Evolutionary conservation across 306 rosid species (phyloP).

Genomic region (Cucumis melo): DNA sequence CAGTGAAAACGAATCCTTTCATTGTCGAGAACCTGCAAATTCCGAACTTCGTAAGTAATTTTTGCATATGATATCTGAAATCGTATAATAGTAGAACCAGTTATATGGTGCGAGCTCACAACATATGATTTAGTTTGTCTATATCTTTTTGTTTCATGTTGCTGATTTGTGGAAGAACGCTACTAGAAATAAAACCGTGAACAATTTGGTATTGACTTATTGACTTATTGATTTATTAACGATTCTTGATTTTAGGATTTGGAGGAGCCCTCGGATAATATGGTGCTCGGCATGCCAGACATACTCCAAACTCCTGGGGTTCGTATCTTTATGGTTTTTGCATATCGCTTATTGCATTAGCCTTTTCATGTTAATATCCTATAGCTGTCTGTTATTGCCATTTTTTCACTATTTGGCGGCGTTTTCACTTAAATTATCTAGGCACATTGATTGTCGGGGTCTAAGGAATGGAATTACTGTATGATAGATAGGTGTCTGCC

Average conservation of each 20-base stretch:
- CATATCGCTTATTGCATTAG: not conserved
- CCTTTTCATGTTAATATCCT: not conserved
- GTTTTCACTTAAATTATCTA: not conserved
- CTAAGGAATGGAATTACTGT: not conserved
- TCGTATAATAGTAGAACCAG: not conserved
- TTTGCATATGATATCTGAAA: not conserved
- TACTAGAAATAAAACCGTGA: not conserved
- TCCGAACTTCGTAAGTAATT: slow-evolving; percentile 46
- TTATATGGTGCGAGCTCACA: not conserved
- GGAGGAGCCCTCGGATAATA: slow-evolving; percentile 53
- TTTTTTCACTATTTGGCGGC: not conserved
- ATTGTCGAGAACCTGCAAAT: slow-evolving; percentile 37
- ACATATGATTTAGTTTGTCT: not conserved
- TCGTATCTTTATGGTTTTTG: slow-evolving; percentile 16
- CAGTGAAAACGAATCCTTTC: slow-evolving; percentile 50
- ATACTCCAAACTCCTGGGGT: slow-evolving; percentile 65
- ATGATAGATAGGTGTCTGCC: not conserved
- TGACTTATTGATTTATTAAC: slow-evolving; percentile 1
- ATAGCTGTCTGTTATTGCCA: not conserved
- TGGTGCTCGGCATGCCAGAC: slow-evolving; percentile 39
- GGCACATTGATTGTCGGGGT: not conserved
- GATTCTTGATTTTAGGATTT: slow-evolving; percentile 27
- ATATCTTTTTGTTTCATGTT: not conserved
- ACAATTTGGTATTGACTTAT: not conserved
- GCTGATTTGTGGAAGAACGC: not conserved